These are phyloP conservation scores for Pseudonectria buxi DNA, from an alignment of 2,329 filamentous ascomycete species.

Conservation along the genomic window DNA sequence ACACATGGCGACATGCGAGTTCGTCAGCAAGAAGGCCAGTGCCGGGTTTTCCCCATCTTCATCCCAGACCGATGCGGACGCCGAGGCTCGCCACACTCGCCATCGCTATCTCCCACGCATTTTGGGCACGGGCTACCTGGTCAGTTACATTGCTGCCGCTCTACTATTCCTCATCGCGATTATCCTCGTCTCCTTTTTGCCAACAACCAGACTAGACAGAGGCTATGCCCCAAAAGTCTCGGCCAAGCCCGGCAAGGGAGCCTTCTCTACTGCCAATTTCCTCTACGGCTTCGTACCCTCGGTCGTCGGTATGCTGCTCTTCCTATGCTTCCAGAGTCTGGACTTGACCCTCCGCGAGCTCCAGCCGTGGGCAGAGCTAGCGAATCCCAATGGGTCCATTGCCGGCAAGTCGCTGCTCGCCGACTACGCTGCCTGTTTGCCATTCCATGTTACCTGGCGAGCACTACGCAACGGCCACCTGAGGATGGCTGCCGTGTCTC, in stretches of 20 bases:
- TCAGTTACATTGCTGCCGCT: slow-evolving; percentile 56
- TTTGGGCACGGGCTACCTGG: slow-evolving; percentile 58
- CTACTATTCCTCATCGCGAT: slow-evolving; percentile 61
- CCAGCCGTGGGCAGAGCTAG: slow-evolving; percentile 62
- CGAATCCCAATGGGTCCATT: slow-evolving; percentile 48
- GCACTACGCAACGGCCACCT: slow-evolving; percentile 57
- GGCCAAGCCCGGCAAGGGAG: slow-evolving; percentile 51
- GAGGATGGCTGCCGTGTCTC: slow-evolving; percentile 55
- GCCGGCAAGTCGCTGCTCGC: slow-evolving; percentile 60
- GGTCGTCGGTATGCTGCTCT: slow-evolving; percentile 58
- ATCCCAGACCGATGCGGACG: slow-evolving; percentile 21
- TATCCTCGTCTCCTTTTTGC: slow-evolving; percentile 71
- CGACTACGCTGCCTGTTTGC: slow-evolving; percentile 63
- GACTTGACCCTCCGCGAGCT: slow-evolving; percentile 61
- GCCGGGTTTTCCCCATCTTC: slow-evolving; percentile 27
- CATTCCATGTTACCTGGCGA: slow-evolving; percentile 51
- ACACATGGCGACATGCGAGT: slow-evolving; percentile 15
- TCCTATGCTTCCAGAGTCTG: slow-evolving; percentile 59
- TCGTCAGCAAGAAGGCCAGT: slow-evolving; percentile 23
- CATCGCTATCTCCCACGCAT: slow-evolving; percentile 72
- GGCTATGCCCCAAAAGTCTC: slow-evolving; percentile 68
- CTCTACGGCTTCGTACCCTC: slow-evolving; percentile 73
- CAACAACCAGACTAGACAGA: slow-evolving; percentile 53
- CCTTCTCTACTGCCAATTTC: slow-evolving; percentile 84
- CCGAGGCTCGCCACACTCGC: slow-evolving; percentile 20